Evolutionary conservation across 31 red algal genomes (phyloP), one percentile per base, ranked within the genome.

Genomic region (Bonnemaisonia californica): DNA sequence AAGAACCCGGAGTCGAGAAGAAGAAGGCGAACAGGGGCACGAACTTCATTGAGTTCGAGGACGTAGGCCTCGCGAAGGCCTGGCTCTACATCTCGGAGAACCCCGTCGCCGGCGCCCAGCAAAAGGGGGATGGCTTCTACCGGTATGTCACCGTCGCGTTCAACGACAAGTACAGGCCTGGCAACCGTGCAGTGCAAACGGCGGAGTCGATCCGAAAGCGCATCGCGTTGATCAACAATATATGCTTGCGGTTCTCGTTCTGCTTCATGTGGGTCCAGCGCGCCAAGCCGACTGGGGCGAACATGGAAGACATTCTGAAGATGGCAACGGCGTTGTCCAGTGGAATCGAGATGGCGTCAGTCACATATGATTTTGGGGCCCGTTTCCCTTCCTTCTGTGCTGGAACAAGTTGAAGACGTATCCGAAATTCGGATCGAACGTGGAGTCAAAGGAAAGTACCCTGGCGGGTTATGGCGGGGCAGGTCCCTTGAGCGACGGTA

Each of bases 271-370:
- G n/a, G 28, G 21, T 82, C 4, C 3, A 51, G 35, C 65, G 80
- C 2, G 19, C 65, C 18, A 72, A 73, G 3, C 67, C 80, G 4
- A 58, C 67, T 3, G 80, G 80, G 48, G 64, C 57, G 16, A 73
- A 37, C 54, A 54, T 7, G 29, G 26, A 74, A 5, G 80, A 83
- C 28, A 38, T 71, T 12, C 9, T 60, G 8, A 28, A 57, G 9
- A 83, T 72, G 65, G 48, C 65, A 28, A 83, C 80, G 2, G 80
- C 54, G 5, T 37, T 81, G 2, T 81, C 32, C 58, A 69, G 69
- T 40, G 78, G 78, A 31, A 56, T 81, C 18, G 34, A 59, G n/a
- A 72, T 83, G 37, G 0, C 2, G n/a, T 19, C 40, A 24, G 34
- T 68, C 16, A 60, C 41, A 45, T 65, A 83, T 58, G 54, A 71